Percentiles rank a stretch among this genome's conserved stretches.
Evolutionary conservation across 306 rosid genomes (phyloP).

Genomic region (Chamaecrista fasciculata): DNA sequence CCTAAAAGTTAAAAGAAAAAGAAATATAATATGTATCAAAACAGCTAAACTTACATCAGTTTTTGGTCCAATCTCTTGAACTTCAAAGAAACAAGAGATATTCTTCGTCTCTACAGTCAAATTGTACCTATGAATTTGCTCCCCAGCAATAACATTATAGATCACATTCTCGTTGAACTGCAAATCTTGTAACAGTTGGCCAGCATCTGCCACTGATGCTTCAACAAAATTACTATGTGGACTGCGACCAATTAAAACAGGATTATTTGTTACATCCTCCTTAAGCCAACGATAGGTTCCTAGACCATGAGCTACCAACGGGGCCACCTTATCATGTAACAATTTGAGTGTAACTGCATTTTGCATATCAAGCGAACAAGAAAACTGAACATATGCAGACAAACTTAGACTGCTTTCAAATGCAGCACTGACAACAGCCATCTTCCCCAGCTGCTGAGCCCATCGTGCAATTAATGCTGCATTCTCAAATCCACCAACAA

Average conservation of each 20-base stretch:
- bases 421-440: conserved; percentile 86
- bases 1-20: background rate
- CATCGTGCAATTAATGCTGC: conserved; percentile 75
- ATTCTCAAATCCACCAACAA: conserved; percentile 92
- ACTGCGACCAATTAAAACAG: conserved; percentile 55
- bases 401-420: conserved; percentile 92
- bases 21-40: conserved; percentile 7
- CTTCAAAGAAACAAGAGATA: conserved; percentile 53
- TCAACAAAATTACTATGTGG: conserved; percentile 59
- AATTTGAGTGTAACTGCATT: conserved; percentile 37
- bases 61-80: conserved; percentile 69
- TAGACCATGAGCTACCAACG: conserved; percentile 80
- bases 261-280: conserved; percentile 64
- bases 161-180: conserved; percentile 53
- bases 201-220: conserved; percentile 75
- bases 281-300: conserved; percentile 91
- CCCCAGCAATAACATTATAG: conserved; percentile 37
- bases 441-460: conserved; percentile 85
- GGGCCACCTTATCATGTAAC: conserved; percentile 36
- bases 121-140: conserved; percentile 49
- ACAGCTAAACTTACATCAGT: conserved; percentile 53
- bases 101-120: conserved; percentile 41
- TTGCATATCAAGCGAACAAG: conserved; percentile 71
- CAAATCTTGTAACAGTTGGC: conserved; percentile 51
- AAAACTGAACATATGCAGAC: conserved; percentile 80